Conservation (phyloP, 495 filamentous ascomycete species). For the Pyrenula aspistea region DNA sequence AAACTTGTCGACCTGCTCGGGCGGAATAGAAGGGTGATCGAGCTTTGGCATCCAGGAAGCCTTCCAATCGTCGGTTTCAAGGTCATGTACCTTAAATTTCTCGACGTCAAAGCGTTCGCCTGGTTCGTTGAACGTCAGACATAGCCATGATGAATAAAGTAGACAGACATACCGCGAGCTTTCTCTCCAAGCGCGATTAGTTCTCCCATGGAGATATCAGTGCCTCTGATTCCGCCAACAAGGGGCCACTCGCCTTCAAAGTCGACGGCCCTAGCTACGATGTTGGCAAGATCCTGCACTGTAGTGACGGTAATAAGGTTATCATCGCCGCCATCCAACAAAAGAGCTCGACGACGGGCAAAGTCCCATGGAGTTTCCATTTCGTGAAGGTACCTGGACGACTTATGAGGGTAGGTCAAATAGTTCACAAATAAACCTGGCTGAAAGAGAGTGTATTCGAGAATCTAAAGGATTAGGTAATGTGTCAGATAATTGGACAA, state of each 20-base stretch:
- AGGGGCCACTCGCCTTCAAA: conserved; percentile 44
- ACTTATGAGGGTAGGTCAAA: conserved; percentile 33
- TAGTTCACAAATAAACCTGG: conserved; percentile 44
- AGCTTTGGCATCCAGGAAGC: conserved; percentile 28
- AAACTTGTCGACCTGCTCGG: conserved; percentile 23
- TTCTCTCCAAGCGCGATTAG: conserved; percentile 33
- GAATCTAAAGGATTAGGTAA: conserved; percentile 22
- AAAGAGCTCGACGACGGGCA: conserved; percentile 31
- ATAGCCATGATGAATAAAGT: conserved; percentile 4
- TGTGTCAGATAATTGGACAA: background rate
- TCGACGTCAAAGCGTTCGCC: conserved; percentile 29
- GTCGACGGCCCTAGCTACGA: conserved; percentile 38
- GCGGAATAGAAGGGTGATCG: conserved; percentile 29
- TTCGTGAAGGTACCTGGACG: conserved; percentile 32
- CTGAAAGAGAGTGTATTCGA: conserved; percentile 48
- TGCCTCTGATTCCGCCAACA: conserved; percentile 39
- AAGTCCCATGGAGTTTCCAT: conserved; percentile 33
- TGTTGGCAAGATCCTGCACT: conserved; percentile 27
- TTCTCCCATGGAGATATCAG: conserved; percentile 23
- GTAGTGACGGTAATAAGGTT: conserved; percentile 31
- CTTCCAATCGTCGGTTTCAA: conserved; percentile 28
- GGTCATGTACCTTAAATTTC: conserved; percentile 29
- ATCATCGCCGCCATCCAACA: conserved; percentile 33
- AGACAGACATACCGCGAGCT: conserved; percentile 30
- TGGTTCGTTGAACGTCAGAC: conserved; percentile 1